These are phyloP conservation scores for Hypoxylon subgilvum DNA, from an alignment of 495 filamentous ascomycete species.

Conservation along the genomic window DNA sequence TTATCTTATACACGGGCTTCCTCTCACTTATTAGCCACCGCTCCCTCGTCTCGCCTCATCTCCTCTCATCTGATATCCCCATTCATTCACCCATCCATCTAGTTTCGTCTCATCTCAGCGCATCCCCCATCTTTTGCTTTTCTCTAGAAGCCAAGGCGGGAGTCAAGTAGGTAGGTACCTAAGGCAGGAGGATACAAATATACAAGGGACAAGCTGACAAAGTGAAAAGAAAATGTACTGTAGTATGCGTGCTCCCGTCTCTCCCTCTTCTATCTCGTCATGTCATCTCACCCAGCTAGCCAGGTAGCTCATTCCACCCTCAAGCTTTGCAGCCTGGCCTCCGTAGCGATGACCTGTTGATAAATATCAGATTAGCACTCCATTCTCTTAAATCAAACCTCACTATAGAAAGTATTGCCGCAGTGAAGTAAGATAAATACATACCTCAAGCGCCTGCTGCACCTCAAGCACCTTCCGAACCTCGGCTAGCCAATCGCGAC, in stretches of 20 bases:
- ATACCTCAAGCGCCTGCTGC: slow-evolving; percentile 91
- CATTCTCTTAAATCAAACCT: neutral
- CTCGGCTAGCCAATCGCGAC: slow-evolving; percentile 90
- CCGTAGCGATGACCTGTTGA: slow-evolving; percentile 61
- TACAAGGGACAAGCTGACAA: slow-evolving; percentile 31
- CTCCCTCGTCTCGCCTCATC: neutral
- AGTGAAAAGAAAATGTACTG: slow-evolving; percentile 22
- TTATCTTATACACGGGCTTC: slow-evolving; percentile 25
- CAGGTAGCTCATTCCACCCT: slow-evolving; percentile 57
- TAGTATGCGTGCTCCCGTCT: slow-evolving; percentile 20
- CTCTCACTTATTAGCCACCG: neutral
- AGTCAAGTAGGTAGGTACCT: slow-evolving; percentile 4
- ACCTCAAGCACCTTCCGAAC: slow-evolving; percentile 89
- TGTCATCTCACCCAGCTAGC: too few relatives aligned
- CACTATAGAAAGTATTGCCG: slow-evolving; percentile 14
- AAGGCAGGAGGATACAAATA: slow-evolving; percentile 24
- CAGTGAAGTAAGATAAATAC: too few relatives aligned
- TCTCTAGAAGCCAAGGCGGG: slow-evolving; percentile 20
- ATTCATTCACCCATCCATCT: too few relatives aligned
- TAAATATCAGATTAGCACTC: slow-evolving; percentile 5
- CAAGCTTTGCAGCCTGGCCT: slow-evolving; percentile 67
- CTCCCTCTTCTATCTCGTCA: slow-evolving; percentile 3
- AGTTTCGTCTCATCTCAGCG: neutral
- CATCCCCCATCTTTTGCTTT: slow-evolving; percentile 7
- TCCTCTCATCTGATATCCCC: neutral